These are phyloP conservation scores for Agrostemma githago DNA, from an alignment of 148 eudicot species.

Conservation along the genomic window DNA sequence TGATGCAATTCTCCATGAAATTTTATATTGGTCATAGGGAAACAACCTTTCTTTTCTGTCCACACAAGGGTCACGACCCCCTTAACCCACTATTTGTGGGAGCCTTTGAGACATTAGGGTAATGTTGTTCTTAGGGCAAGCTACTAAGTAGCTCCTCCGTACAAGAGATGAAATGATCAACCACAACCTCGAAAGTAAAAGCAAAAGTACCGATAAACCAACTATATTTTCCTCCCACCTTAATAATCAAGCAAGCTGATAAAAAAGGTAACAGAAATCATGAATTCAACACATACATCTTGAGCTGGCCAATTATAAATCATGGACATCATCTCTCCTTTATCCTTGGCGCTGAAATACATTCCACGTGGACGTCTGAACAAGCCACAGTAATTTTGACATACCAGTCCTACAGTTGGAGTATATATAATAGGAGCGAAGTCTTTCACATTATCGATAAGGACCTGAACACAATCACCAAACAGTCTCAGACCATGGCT, in stretches of 20 bases:
- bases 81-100: not conserved
- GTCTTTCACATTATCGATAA: constrained; percentile 80
- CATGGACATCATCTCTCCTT: constrained; percentile 99
- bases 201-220: constrained; percentile 3
- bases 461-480: constrained; percentile 55
- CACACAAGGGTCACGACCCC: not conserved
- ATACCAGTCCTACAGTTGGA: constrained; percentile 98
- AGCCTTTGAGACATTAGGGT: not conserved
- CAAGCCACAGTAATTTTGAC: constrained; percentile 96
- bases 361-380: constrained; percentile 99
- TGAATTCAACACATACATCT: constrained; percentile 41
- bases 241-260: not conserved
- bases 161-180: not conserved
- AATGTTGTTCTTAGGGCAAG: not conserved
- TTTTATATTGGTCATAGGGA: not conserved
- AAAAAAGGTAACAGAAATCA: not conserved
- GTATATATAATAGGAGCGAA: constrained; percentile 98
- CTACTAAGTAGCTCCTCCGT: not conserved
- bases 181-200: not conserved
- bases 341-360: constrained; percentile 98
- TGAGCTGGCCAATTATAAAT: constrained; percentile 89
- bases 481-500: constrained; percentile 23
- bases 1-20: not conserved
- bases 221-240: not conserved
- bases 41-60: not conserved